Base-by-base conservation (phyloP, 495 filamentous ascomycete genomes). In the Entonaema liquescens region DNA sequence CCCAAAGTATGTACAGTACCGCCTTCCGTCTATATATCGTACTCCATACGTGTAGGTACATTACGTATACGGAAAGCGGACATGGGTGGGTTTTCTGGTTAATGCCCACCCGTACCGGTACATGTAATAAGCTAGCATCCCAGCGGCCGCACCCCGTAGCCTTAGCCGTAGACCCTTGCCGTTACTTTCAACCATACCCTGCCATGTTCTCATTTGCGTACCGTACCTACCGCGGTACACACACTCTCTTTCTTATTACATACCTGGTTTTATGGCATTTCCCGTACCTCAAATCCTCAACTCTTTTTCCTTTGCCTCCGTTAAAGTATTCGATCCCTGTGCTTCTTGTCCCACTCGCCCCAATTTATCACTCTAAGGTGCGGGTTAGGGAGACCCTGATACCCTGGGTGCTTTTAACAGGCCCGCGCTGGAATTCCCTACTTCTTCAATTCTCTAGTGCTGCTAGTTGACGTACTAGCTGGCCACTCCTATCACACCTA, bases 381-480 rank as follows among this genome's bases (percentile, higher is more conserved):
- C 64, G 62, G 65, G 65, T 62, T 65, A 66, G 70, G 60, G 33
- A 47, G 64, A 72, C 70, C 65, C 68, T 72, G 70, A 72, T 65
- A 65, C 61, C 60, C 38, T 66, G 59, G 57, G 56, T 71, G 59
- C 57, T 72, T 68, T 62, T 40, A 54, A 72, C 65, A 57, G 53
- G 49, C 62, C 42, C 28, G 52, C 44, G 61, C 35, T 62, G 65
- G 65, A 73, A 73, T 69, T 66, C 58, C 70, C 62, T 66, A 42
- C 70, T 68, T 61, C 33, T 68, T 62, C 19, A 54, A 25, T 53
- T 44, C 23, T 57, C 70, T 67, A 67, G 59, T 69, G 70, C 65
- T 73, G 65, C 70, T 73, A 69, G 70, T 73, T 73, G 70, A 73
- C 70, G 70, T 73, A 73, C 70, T 66, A 62, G 70, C 64, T 68